These are phyloP conservation scores for Mortierella sp. DNA, from an alignment of 371 early-diverging fungal genomes.

Conservation along the genomic window DNA sequence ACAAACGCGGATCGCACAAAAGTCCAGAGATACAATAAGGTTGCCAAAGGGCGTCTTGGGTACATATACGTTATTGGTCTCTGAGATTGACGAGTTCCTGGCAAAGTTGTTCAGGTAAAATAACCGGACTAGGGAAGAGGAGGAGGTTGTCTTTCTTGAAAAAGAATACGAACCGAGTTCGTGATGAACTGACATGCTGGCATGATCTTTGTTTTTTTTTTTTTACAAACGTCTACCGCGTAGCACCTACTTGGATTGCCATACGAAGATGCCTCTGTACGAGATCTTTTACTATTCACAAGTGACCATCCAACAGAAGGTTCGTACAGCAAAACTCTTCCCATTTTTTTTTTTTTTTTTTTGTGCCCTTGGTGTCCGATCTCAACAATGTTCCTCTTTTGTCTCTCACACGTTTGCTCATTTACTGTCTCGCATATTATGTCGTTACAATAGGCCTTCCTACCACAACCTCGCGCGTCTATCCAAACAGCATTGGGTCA, in stretches of 20 bases:
- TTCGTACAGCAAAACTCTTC: constrained; percentile 19
- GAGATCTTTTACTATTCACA: constrained; percentile 83
- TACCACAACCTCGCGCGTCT: constrained; percentile 84
- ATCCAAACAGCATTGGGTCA: constrained; percentile 86
- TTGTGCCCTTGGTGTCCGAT: too few species aligned
- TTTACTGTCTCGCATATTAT: too few species aligned
- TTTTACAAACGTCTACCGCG: too few species aligned
- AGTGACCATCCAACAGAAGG: constrained; percentile 75
- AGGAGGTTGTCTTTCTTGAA: too few species aligned
- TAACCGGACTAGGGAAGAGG: too few species aligned
- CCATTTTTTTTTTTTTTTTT: not conserved
- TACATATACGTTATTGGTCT: constrained; percentile 54
- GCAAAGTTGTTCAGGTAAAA: constrained; percentile 56
- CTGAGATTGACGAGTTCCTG: constrained; percentile 62
- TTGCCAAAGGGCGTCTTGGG: constrained; percentile 44
- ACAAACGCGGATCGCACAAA: constrained; percentile 62
- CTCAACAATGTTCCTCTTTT: too few species aligned
- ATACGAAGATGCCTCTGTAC: constrained; percentile 67
- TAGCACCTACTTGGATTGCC: constrained; percentile 63
- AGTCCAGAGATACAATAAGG: constrained; percentile 49
- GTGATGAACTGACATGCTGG: too few species aligned
- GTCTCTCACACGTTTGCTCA: too few species aligned
- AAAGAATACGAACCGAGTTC: too few species aligned
- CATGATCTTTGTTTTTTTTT: too few species aligned
- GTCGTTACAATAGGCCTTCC: constrained; percentile 86